Conservation (phyloP, 176 grass and related monocot genomes). For the Zizania latifolia region DNA sequence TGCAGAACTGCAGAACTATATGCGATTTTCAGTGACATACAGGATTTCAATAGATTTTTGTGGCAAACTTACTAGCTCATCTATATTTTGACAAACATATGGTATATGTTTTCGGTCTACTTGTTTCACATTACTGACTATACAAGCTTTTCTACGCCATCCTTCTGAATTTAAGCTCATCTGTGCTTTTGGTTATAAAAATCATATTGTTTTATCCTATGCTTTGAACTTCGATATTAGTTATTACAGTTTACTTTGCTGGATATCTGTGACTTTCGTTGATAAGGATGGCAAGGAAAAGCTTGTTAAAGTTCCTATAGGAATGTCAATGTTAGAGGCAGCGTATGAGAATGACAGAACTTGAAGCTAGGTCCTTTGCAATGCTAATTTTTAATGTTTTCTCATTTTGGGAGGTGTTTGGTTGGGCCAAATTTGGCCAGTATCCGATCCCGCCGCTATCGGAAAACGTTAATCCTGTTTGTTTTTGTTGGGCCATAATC, state of each 20-base stretch:
- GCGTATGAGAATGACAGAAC: conserved; percentile 96
- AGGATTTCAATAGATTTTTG: not conserved
- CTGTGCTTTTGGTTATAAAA: not conserved
- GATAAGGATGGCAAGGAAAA: conserved; percentile 77
- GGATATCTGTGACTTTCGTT: conserved; percentile 90
- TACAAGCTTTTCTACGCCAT: not conserved
- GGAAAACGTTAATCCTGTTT: no score
- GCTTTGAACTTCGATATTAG: not conserved
- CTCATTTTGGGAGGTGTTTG: no score
- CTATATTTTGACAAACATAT: not conserved
- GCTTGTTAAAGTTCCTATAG: conserved; percentile 75
- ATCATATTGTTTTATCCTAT: not conserved
- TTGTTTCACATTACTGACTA: not conserved
- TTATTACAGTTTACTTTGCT: conserved; percentile 21
- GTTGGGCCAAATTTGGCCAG: no score
- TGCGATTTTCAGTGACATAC: not conserved
- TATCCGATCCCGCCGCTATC: no score
- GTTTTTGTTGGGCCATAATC: no score
- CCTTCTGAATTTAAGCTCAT: not conserved
- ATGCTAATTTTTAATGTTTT: not conserved
- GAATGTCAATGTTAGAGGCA: conserved; percentile 96
- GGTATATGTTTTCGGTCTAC: not conserved
- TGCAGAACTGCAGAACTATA: not conserved
- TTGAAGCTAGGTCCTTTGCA: conserved; percentile 58
- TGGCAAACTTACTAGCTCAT: not conserved